These are phyloP conservation scores for Tilletia indica DNA, from an alignment of 1,284 basidiomycete genomes.

Conservation along the genomic window DNA sequence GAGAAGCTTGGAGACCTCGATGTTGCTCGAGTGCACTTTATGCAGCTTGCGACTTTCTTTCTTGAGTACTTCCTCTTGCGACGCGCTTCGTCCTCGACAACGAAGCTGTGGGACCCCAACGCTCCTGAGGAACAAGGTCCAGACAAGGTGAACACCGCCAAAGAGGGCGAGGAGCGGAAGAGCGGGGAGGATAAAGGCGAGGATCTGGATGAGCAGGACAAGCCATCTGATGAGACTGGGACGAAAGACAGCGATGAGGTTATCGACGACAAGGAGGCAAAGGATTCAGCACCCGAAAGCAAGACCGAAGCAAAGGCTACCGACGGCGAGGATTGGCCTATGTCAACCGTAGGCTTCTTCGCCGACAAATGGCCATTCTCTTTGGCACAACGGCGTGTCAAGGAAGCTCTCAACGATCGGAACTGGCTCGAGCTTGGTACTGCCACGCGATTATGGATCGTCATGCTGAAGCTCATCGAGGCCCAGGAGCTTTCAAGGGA, in stretches of 20 bases:
- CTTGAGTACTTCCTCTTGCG: constrained; percentile 51
- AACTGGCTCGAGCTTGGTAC: constrained; percentile 53
- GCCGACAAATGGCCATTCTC: constrained; percentile 35
- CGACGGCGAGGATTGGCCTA: constrained; percentile 8
- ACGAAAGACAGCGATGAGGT: neutral
- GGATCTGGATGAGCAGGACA: neutral
- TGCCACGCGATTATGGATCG: constrained; percentile 49
- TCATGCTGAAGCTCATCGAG: constrained; percentile 48
- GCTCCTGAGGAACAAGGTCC: neutral
- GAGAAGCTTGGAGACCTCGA: constrained; percentile 53
- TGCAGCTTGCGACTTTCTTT: constrained; percentile 51
- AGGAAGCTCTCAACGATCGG: constrained; percentile 37
- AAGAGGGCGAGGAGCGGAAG: constrained; percentile 16
- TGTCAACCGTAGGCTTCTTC: constrained; percentile 15
- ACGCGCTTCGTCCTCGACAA: constrained; percentile 22
- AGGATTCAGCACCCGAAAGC: neutral
- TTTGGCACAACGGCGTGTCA: constrained; percentile 41
- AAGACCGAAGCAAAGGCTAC: neutral
- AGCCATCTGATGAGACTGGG: neutral
- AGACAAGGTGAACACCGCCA: constrained; percentile 8
- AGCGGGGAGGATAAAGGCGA: neutral
- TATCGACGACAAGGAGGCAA: neutral
- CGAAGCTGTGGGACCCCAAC: constrained; percentile 13
- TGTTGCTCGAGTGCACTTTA: constrained; percentile 44
- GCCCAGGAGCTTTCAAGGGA: constrained; percentile 40